Evolutionary conservation across 225 moss, liverwort and hornwort species (phyloP), one percentile per base, ranked within the genome.

Genomic region (Polytrichum commune): DNA sequence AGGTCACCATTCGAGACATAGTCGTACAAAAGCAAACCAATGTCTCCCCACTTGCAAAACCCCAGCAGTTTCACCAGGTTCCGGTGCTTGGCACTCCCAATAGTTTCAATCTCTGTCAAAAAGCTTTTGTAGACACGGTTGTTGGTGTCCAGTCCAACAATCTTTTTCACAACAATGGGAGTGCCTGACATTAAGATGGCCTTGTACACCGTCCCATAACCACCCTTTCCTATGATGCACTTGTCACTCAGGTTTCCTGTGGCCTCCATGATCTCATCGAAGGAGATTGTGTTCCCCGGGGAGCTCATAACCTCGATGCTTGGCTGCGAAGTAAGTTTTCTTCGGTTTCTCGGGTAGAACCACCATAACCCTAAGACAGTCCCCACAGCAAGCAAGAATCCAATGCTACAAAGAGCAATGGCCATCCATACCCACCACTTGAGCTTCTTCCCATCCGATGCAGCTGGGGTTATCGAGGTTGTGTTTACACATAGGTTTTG

Each of bases 31-130:
- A 86, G 71, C 13, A 86, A 63, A 13, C 74, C 79, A 18, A 61
- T 66, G 27, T 78, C 72, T 1, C 46, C 69, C 46, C 72, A 70
- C 24, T 74, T 71, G 30, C 77, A 83, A 54, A 82, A 86, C 5
- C 80, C 83, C 19, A 83, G 56, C 27, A 86, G 67, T 63, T 77
- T 86, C 28, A 86, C 80, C 22, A 86, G 68, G 64, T 86, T 80
- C 22, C 75, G 77, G 18, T 86, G 81, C 29, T 65, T 70, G 6
- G 68, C 69, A 58, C 69, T 60, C 16, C 75, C 81, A 6, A 75
- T 67, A 3, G 78, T 78, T 10, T 78, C 66, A 6, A 85, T 80
- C 27, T 85, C 84, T 54, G 62, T 75, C 62, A 72, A 60, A 23
- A 80, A 77, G 27, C 62, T 84, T 60, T 74, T 79, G 29, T 60